A percentile compares a stretch with the other conserved stretches of the same genome.
Evolutionary conservation across 805 yeast species (phyloP).

Genomic region (Cyberlindnera xishuangbannaensis): DNA sequence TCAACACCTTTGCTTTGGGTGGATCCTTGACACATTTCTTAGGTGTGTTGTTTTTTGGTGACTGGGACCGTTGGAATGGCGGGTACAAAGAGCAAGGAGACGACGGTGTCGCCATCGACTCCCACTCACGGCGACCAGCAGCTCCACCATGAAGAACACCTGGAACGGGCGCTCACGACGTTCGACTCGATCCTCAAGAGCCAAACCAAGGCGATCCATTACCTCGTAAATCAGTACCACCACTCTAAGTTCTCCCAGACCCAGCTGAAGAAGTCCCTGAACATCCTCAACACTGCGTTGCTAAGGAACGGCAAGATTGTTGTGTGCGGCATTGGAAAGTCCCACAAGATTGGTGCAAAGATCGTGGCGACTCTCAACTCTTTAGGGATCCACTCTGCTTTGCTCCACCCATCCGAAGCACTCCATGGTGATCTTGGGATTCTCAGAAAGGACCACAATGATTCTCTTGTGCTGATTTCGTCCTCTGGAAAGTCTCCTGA

Average conservation of each 20-base stretch:
- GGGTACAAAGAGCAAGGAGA: too few species aligned
- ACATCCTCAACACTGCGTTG: slow-evolving; percentile 31
- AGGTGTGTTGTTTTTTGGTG: too few species aligned
- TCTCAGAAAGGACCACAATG: slow-evolving; percentile 47
- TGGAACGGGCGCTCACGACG: slow-evolving; percentile 24
- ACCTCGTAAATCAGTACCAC: slow-evolving; percentile 40
- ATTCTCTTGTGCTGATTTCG: slow-evolving; percentile 58
- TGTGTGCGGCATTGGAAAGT: slow-evolving; percentile 80
- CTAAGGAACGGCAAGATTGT: slow-evolving; percentile 61
- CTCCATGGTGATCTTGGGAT: slow-evolving; percentile 86
- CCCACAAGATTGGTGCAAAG: slow-evolving; percentile 72
- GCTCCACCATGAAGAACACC: slow-evolving; percentile 18
- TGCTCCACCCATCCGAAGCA: slow-evolving; percentile 82
- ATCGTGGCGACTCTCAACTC: slow-evolving; percentile 80
- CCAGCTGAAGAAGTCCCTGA: slow-evolving; percentile 39
- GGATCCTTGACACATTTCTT: too few species aligned
- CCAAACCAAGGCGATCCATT: slow-evolving; percentile 43
- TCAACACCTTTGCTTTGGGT: too few species aligned
- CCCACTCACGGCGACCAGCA: too few species aligned
- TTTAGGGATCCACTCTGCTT: slow-evolving; percentile 59
- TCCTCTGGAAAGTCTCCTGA: slow-evolving; percentile 86
- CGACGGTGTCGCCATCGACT: too few species aligned
- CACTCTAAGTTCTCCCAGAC: slow-evolving; percentile 39
- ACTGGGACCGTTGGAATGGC: too few species aligned
- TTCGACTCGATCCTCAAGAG: slow-evolving; percentile 36